phyloP scores from a whole-genome alignment of 2,329 filamentous ascomycete genomes.

The Paramyrothecium sp. region DNA sequence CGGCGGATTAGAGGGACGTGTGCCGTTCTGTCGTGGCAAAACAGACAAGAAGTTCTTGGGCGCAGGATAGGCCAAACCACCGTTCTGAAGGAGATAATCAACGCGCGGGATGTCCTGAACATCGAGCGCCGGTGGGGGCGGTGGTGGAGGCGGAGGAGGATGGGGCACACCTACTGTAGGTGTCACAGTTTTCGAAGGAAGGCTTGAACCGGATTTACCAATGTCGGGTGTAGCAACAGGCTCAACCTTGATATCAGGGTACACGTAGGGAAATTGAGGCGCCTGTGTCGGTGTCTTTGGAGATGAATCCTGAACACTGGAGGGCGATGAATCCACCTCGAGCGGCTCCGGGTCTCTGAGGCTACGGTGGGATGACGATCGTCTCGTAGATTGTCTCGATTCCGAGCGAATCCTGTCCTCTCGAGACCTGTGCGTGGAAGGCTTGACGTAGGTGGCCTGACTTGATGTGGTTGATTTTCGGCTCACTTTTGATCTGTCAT shows the following conservation, averaged over 20 bases:
- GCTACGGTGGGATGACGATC: conserved; percentile 36
- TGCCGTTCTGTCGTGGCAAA: conserved; percentile 55
- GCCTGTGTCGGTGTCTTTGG: conserved; percentile 60
- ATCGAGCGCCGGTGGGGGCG: conserved; percentile 73
- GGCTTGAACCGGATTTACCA: conserved; percentile 29
- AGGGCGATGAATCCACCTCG: conserved; percentile 45
- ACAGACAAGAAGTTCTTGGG: conserved; percentile 72
- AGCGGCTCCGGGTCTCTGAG: conserved; percentile 32
- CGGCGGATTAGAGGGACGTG: conserved; percentile 60
- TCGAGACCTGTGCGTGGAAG: conserved; percentile 27
- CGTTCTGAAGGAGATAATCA: conserved; percentile 89
- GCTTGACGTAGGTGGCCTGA: conserved; percentile 52
- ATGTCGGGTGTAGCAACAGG: conserved; percentile 32
- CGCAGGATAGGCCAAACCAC: conserved; percentile 70
- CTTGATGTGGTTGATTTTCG: conserved; percentile 56
- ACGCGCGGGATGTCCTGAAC: conserved; percentile 75
- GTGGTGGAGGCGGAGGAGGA: conserved; percentile 56
- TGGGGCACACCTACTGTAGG: conserved; percentile 34
- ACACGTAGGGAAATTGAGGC: conserved; percentile 46
- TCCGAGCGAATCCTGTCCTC: conserved; percentile 34
- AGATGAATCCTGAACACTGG: conserved; percentile 53
- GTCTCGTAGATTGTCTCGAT: conserved; percentile 30
- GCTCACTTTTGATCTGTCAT: conserved; percentile 52
- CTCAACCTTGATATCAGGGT: conserved; percentile 36
- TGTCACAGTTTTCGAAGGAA: conserved; percentile 37